Conservation (phyloP, 495 filamentous ascomycete species). For the Annulohypoxylon nitens region DNA sequence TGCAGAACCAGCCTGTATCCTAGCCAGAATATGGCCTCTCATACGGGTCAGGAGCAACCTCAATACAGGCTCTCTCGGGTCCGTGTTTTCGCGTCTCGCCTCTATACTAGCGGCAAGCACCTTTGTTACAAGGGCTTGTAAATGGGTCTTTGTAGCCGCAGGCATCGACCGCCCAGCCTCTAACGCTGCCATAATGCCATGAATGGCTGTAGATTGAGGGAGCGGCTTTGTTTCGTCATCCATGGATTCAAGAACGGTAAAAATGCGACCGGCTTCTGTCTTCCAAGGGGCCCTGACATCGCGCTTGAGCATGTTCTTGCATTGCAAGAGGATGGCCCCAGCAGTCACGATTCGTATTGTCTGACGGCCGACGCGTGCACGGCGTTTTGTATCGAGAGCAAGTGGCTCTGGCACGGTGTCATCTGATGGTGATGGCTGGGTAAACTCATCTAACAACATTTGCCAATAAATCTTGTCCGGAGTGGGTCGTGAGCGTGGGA, state of each 20-base stretch:
- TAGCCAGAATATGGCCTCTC: conserved; percentile 77
- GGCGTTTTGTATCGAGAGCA: conserved; percentile 79
- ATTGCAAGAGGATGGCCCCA: conserved; percentile 84
- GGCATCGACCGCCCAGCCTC: conserved; percentile 88
- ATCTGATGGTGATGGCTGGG: conserved; percentile 61
- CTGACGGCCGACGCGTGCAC: conserved; percentile 73
- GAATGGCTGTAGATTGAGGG: conserved; percentile 66
- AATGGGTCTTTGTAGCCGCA: conserved; percentile 67
- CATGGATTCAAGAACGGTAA: conserved; percentile 62
- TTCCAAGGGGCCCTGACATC: conserved; percentile 93
- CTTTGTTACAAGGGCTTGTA: conserved; percentile 66
- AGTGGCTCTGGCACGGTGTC: conserved; percentile 86
- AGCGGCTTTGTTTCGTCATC: conserved; percentile 51
- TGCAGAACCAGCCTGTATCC: conserved; percentile 80
- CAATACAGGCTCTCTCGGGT: conserved; percentile 83
- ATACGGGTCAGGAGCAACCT: conserved; percentile 82
- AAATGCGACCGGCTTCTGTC: conserved; percentile 82
- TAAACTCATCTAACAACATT: conserved; percentile 71
- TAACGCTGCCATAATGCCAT: conserved; percentile 80
- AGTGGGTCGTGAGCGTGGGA: conserved; percentile 66
- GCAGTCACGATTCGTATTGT: conserved; percentile 82
- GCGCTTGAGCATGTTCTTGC: conserved; percentile 94
- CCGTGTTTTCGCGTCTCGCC: conserved; percentile 48
- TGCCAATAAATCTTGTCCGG: conserved; percentile 84
- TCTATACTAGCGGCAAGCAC: conserved; percentile 61